phyloP scores from a whole-genome alignment of 2,329 filamentous ascomycete species.

The Cercospora brassicicola region DNA sequence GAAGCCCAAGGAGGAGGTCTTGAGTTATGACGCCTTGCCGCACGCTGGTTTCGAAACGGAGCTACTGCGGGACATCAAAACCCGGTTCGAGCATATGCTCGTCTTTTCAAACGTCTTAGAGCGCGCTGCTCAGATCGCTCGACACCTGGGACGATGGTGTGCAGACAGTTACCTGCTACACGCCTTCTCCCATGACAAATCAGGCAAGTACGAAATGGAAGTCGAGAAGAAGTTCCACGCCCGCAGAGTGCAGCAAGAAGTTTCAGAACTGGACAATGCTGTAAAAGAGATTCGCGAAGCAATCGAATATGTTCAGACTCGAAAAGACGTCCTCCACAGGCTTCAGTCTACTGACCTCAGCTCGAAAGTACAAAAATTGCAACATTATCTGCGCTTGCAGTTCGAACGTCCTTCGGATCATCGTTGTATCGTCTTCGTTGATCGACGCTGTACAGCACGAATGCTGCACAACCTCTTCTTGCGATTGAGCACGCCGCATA shows the following conservation, averaged over 20 bases:
- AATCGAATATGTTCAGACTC: constrained; percentile 45
- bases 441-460: constrained; percentile 73
- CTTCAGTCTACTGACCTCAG: constrained; percentile 55
- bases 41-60: constrained; percentile 60
- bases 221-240: constrained; percentile 38
- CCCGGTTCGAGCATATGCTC: constrained; percentile 53
- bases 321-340: constrained; percentile 16
- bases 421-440: constrained; percentile 85
- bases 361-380: constrained; percentile 68
- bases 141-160: constrained; percentile 77
- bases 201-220: constrained; percentile 29
- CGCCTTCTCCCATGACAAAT: constrained; percentile 28
- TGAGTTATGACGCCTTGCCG: constrained; percentile 56
- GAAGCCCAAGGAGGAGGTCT: constrained; percentile 60
- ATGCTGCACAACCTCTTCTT: constrained; percentile 69
- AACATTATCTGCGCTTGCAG: constrained; percentile 60
- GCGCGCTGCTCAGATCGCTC: constrained; percentile 60
- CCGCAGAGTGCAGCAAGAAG: constrained; percentile 27
- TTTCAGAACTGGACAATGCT: constrained; percentile 53
- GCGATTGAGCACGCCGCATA: constrained; percentile 56
- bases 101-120: constrained; percentile 59
- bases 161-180: constrained; percentile 64
- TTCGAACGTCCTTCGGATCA: constrained; percentile 61
- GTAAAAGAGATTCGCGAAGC: constrained; percentile 59
- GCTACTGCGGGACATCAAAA: constrained; percentile 61